Evolutionary conservation across 768 basidiomycete genomes (phyloP).

Genomic region (Mycena albidolilacea): DNA sequence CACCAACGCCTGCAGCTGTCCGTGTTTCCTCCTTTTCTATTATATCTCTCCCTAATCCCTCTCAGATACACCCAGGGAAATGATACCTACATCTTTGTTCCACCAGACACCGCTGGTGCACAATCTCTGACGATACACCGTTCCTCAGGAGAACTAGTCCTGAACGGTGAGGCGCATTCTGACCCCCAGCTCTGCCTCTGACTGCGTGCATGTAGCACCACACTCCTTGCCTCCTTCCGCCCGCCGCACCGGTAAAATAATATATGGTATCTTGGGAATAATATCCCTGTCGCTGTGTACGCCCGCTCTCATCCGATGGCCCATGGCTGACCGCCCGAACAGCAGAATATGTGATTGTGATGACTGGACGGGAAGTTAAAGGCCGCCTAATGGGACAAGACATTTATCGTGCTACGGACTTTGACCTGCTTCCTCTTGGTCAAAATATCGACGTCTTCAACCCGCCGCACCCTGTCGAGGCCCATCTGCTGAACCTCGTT

Average conservation of each 20-base stretch:
- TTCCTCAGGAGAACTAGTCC: slow-evolving; percentile 80
- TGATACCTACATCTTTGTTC: slow-evolving; percentile 86
- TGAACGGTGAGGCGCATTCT: slow-evolving; percentile 67
- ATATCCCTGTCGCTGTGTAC: slow-evolving; percentile 83
- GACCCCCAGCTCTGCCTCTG: slow-evolving; percentile 24
- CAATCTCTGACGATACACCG: slow-evolving; percentile 82
- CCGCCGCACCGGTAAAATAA: slow-evolving; percentile 72
- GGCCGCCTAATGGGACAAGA: slow-evolving; percentile 88
- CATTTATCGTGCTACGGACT: slow-evolving; percentile 91
- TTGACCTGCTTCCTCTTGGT: slow-evolving; percentile 90
- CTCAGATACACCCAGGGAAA: slow-evolving; percentile 76
- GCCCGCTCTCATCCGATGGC: slow-evolving; percentile 44
- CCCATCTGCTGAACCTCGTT: slow-evolving; percentile 88
- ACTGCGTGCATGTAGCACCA: slow-evolving; percentile 13
- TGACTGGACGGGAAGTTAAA: slow-evolving; percentile 86
- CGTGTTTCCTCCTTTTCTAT: slow-evolving; percentile 41
- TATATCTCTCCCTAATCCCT: slow-evolving; percentile 35
- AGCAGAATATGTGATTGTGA: slow-evolving; percentile 95
- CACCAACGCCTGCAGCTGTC: slow-evolving; percentile 84
- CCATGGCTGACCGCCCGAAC: slow-evolving; percentile 18
- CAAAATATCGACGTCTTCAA: slow-evolving; percentile 75
- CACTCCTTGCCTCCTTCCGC: slow-evolving; percentile 64
- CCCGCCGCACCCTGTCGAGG: slow-evolving; percentile 89
- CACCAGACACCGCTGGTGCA: slow-evolving; percentile 69
- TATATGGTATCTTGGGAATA: slow-evolving; percentile 84